phyloP scores from a whole-genome alignment of 768 basidiomycete genomes.

The Tephrocybe sp. region DNA sequence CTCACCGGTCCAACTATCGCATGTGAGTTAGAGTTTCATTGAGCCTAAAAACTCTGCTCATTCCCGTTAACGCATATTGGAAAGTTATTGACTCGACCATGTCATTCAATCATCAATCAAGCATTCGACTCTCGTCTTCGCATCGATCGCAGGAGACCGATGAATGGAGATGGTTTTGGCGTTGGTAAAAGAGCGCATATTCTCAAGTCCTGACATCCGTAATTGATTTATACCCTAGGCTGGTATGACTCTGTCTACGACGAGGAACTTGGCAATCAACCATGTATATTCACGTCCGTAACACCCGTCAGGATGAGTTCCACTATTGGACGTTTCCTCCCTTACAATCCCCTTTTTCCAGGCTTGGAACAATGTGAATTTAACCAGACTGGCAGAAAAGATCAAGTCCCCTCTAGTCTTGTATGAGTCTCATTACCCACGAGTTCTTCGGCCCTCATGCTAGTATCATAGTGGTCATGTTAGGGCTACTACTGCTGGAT shows the following conservation, averaged over 20 bases:
- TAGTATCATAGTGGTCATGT: conserved; percentile 69
- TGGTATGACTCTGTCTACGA: conserved; percentile 93
- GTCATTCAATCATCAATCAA: conserved; percentile 96
- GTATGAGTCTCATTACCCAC: conserved; percentile 38
- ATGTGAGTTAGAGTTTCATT: conserved; percentile 43
- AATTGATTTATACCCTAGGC: conserved; percentile 39
- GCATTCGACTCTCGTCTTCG: conserved; percentile 93
- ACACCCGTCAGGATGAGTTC: conserved; percentile 65
- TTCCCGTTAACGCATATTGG: conserved; percentile 1
- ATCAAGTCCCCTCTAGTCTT: conserved; percentile 96
- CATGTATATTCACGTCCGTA: conserved; percentile 94
- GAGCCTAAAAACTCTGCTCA: conserved; percentile 1
- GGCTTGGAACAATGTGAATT: conserved; percentile 97
- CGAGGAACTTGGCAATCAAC: conserved; percentile 79
- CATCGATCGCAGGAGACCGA: conserved; percentile 76
- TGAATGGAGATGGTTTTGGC: conserved; percentile 95
- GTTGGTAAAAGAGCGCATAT: conserved; percentile 53
- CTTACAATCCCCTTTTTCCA: conserved; percentile 23
- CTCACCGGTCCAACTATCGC: conserved; percentile 87
- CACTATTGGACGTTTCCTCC: background rate
- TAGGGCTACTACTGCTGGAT: conserved; percentile 89
- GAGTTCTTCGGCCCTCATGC: background rate
- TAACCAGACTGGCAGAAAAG: conserved; percentile 93
- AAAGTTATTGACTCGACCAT: conserved; percentile 87
- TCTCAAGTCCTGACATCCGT: background rate